Evolutionary conservation across 2,329 filamentous ascomycete species (phyloP).

Genomic region (Ambrosiella beaveri): DNA sequence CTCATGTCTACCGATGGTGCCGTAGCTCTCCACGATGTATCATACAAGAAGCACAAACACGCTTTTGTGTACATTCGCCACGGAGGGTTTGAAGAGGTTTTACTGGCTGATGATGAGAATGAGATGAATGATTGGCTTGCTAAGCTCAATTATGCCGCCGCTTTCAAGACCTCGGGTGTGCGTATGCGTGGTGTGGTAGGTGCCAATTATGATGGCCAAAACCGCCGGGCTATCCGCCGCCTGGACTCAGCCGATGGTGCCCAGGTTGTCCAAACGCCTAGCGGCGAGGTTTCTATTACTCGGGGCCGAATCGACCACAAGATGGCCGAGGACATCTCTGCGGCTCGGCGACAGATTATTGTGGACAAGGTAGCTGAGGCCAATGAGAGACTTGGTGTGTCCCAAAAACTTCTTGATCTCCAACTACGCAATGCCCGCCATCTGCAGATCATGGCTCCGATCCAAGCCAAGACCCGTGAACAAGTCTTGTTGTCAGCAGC

Average conservation of each 20-base stretch:
- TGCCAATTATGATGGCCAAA: constrained; percentile 69
- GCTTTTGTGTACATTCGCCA: constrained; percentile 83
- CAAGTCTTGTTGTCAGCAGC: constrained; percentile 71
- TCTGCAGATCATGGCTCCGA: constrained; percentile 71
- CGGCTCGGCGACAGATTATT: constrained; percentile 69
- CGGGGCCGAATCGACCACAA: constrained; percentile 61
- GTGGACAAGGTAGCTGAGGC: constrained; percentile 66
- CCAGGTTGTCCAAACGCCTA: constrained; percentile 48
- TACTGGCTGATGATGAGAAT: constrained; percentile 74
- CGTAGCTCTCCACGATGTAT: constrained; percentile 69
- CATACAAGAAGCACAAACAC: constrained; percentile 90
- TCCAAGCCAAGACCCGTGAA: constrained; percentile 79
- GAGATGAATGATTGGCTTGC: constrained; percentile 96
- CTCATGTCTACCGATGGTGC: constrained; percentile 88
- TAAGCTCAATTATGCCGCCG: constrained; percentile 89
- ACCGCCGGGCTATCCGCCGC: constrained; percentile 52
- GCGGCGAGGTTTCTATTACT: constrained; percentile 56
- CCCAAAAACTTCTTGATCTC: constrained; percentile 63
- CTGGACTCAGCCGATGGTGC: constrained; percentile 45
- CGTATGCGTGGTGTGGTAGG: constrained; percentile 77
- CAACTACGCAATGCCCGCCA: constrained; percentile 82
- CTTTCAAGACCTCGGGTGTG: constrained; percentile 81
- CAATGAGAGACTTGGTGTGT: constrained; percentile 55
- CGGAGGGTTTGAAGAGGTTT: constrained; percentile 72
- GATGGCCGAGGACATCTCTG: constrained; percentile 71